Base-by-base conservation (phyloP, 192 early-diverging fungal genomes). In the Umbelopsis sp. region DNA sequence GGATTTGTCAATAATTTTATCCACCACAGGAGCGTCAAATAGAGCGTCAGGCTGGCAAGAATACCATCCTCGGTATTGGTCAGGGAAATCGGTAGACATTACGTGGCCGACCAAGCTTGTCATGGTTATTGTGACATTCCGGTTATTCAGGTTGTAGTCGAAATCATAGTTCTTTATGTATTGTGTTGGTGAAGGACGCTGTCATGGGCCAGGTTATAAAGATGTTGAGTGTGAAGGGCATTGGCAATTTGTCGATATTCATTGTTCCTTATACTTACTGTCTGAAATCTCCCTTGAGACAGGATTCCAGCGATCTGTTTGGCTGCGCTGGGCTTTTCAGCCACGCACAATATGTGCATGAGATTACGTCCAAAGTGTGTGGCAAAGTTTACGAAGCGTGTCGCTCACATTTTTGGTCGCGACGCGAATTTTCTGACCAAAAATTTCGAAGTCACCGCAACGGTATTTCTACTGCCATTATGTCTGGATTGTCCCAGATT, bases 241-340 rank as follows among this genome's bases (percentile, higher is more conserved):
- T 26, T 26, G 0, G 14, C 29, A 3, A 14, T 62, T 14, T 29
- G 56, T 25, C 59, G 2, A 45, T 2, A 5, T n/a, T n/a, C 14
- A 51, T n/a, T 20, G 22, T 1, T 3, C 4, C 5, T 11, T 41
- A 43, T 73, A 53, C 65, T 56, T 80, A 81, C 80, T 32, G 76
- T 54, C 25, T 44, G 34, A 56, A 71, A 81, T n/a, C 71, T 70
- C 1, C 83, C 85, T 26, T 87, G 72, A 2, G 91, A 88, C 6
- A 98, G 86, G 45, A 97, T 90, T 36, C 80, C 74, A 0, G 93
- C 90, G n/a, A 98, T 85, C 21, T 87, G 81, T 74, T 93, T 95
- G 21, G 95, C 85, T 70, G 95, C 92, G 54, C 91, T 91, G 59
- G 93, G 93, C 80, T 98, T 98, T 74, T 98, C 97, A 53, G 97